Conservation (phyloP, 2,329 filamentous ascomycete genomes). For the Aureobasidium uvarum region DNA sequence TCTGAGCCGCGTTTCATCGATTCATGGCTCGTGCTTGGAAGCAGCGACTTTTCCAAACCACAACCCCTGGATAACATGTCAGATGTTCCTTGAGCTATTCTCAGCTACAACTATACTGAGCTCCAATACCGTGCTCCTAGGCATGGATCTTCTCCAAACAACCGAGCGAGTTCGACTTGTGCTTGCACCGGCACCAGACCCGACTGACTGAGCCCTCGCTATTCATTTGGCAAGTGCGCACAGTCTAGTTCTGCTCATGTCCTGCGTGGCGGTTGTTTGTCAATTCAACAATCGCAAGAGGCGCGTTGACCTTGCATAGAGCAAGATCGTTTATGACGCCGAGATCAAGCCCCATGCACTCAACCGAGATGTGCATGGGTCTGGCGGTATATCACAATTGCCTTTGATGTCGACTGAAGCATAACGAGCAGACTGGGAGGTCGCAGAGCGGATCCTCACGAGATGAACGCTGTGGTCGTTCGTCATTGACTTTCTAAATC, state of each 20-base stretch:
- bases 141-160: not conserved
- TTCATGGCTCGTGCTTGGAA: slow-evolving; percentile 13
- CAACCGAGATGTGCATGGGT: slow-evolving; percentile 13
- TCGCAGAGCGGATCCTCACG: not conserved
- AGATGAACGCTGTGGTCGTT: not conserved
- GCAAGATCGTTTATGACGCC: slow-evolving; percentile 15
- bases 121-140: not conserved
- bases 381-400: not conserved
- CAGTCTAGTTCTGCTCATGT: not conserved
- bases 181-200: not conserved
- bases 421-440: not conserved
- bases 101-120: not conserved
- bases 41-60: slow-evolving; percentile 1
- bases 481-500: not conserved
- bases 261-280: not conserved
- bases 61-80: not conserved
- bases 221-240: not conserved
- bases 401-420: slow-evolving; percentile 1
- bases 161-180: not conserved
- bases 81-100: not conserved
- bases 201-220: not conserved
- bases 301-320: slow-evolving; percentile 15
- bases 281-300: slow-evolving; percentile 4
- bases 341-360: slow-evolving; percentile 20
- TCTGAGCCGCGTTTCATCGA: slow-evolving; percentile 8